Evolutionary conservation across 768 basidiomycete genomes (phyloP).

Genomic region (Hericium erinaceus): DNA sequence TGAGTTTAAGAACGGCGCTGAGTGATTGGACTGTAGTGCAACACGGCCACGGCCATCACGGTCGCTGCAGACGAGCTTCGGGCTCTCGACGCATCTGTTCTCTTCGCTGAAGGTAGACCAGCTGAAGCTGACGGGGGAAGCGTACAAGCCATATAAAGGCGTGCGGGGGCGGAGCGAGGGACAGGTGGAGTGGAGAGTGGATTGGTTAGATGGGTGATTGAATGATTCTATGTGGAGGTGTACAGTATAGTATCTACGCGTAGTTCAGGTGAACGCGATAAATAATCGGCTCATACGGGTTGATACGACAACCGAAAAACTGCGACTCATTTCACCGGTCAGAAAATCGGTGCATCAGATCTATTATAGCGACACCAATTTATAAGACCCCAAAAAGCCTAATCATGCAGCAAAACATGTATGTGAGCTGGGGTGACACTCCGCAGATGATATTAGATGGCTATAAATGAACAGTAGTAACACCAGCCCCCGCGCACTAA

Average conservation of each 20-base stretch:
- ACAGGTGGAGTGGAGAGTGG: conserved; percentile 50
- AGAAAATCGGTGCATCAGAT: no score
- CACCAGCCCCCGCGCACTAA: not conserved
- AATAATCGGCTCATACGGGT: no score
- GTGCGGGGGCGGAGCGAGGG: conserved; percentile 64
- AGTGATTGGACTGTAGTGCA: conserved; percentile 21
- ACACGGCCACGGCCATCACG: conserved; percentile 55
- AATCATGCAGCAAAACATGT: not conserved
- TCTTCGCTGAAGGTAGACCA: conserved; percentile 82
- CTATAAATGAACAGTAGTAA: not conserved
- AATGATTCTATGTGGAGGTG: not conserved
- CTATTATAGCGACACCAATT: no score
- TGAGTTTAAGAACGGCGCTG: not conserved
- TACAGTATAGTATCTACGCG: no score
- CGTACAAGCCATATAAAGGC: conserved; percentile 89
- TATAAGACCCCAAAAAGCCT: no score
- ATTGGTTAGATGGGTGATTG: conserved; percentile 6
- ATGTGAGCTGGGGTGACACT: not conserved
- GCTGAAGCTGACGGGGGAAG: conserved; percentile 68
- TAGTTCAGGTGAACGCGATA: no score
- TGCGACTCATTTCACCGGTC: no score
- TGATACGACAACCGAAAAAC: no score
- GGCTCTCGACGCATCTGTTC: conserved; percentile 59
- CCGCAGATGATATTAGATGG: conserved; percentile 14
- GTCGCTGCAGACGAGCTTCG: conserved; percentile 64